phyloP scores from a whole-genome alignment of 2,329 filamentous ascomycete species.

The Alternaria solani region DNA sequence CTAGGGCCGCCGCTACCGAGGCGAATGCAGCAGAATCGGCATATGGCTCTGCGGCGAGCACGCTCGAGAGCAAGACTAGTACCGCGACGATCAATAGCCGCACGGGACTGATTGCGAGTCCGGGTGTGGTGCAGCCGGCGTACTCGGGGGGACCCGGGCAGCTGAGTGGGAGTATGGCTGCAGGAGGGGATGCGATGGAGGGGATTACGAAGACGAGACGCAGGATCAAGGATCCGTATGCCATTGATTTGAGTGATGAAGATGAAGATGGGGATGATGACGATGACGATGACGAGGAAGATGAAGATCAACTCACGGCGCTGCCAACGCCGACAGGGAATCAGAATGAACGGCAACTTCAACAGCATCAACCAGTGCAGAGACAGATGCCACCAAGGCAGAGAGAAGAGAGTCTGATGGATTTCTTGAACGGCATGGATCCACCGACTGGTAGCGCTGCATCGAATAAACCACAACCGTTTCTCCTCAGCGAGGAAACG shows the following conservation, averaged over 20 bases:
- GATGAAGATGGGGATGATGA: conserved; percentile 13
- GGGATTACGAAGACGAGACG: conserved; percentile 76
- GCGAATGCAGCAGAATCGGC: background rate
- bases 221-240: conserved; percentile 86
- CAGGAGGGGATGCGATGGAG: conserved; percentile 35
- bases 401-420: conserved; percentile 68
- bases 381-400: background rate
- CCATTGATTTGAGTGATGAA: conserved; percentile 72
- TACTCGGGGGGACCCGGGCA: conserved; percentile 49
- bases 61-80: conserved; percentile 52
- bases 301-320: conserved; percentile 61
- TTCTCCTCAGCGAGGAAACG: conserved; percentile 42
- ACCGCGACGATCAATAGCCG: conserved; percentile 75
- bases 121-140: conserved; percentile 46
- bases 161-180: conserved; percentile 41
- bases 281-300: conserved; percentile 27
- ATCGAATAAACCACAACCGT: conserved; percentile 42
- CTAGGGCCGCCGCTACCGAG: background rate
- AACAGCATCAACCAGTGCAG: conserved; percentile 3
- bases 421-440: conserved; percentile 75
- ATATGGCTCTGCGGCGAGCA: conserved; percentile 46
- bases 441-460: conserved; percentile 58
- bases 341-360: conserved; percentile 15
- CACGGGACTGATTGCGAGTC: conserved; percentile 67
- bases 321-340: conserved; percentile 50